Percentiles rank a stretch among this genome's conserved stretches.
Conservation (phyloP, 2,329 filamentous ascomycete species). For the Cryoendolithus antarcticus region DNA sequence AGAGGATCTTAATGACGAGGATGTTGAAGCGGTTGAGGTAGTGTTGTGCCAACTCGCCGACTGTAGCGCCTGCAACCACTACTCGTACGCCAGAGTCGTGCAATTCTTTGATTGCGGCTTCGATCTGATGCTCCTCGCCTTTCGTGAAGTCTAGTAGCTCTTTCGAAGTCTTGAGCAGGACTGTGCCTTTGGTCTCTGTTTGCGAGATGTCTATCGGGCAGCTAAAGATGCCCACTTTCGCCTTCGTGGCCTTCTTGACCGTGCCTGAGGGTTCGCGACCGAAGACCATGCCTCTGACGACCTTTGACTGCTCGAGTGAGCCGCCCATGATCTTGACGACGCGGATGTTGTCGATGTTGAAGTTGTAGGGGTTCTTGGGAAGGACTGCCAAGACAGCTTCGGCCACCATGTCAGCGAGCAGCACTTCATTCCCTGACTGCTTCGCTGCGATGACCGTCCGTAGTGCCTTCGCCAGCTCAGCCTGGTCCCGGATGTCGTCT, state of each 20-base stretch:
- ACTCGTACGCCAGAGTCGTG: conserved; percentile 89
- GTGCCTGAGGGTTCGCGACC: conserved; percentile 81
- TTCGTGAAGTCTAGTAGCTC: conserved; percentile 99
- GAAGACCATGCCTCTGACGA: conserved; percentile 98
- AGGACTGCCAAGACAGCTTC: conserved; percentile 76
- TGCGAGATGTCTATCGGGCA: conserved; percentile 92
- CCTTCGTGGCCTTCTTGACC: conserved; percentile 80
- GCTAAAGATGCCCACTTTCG: conserved; percentile 93
- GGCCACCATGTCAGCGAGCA: conserved; percentile 74
- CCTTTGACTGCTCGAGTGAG: conserved; percentile 81
- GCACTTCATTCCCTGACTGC: conserved; percentile 85
- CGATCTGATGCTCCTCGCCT: conserved; percentile 87
- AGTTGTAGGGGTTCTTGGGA: conserved; percentile 88
- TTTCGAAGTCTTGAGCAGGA: conserved; percentile 90
- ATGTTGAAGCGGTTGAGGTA: conserved; percentile 97
- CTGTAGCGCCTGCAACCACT: conserved; percentile 80
- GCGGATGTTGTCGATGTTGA: conserved; percentile 97
- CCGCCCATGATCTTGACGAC: conserved; percentile 99
- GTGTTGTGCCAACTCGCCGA: conserved; percentile 91
- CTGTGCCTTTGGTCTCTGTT: conserved; percentile 98
- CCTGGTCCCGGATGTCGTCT: conserved; percentile 64
- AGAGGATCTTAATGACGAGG: conserved; percentile 89
- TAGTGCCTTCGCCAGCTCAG: conserved; percentile 87
- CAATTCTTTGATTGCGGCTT: conserved; percentile 84
- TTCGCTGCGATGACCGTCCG: conserved; percentile 93